Evolutionary conservation across 1,284 basidiomycete genomes (phyloP), one percentile per base, ranked within the genome.

Genomic region (Cutaneotrichosporon sp.): DNA sequence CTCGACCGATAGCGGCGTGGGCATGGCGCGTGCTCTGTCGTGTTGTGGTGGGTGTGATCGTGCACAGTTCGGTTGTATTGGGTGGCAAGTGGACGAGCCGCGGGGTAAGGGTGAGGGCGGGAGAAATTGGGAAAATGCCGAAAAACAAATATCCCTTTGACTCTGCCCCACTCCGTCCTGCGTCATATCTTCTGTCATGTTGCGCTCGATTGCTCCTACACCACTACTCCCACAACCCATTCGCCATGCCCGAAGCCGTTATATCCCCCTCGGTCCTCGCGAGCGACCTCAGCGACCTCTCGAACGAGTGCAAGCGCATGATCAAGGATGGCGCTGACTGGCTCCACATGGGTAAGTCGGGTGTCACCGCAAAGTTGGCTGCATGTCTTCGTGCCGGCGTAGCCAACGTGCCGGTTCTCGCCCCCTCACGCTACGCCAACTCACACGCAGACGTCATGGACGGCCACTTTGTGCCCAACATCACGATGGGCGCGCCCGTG

Each of bases 391-490:
- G n/a, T 17, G 38, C 26, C 26, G 26, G 10, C 26, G 7, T 10
- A 30, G 26, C 7, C 26, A 5, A 30, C 7, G 7, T 30, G 26
- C 26, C 26, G 26, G n/a, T n/a, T n/a, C n/a, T n/a, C n/a, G n/a
- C n/a, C n/a, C n/a, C n/a, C n/a, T n/a, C 39, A 22, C n/a, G 7
- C 39, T 13, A 41, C n/a, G 8, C 43, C 33, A 35, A 33, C 38
- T 42, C 10, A 49, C 17, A 1, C 17, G 20, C 70, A 93, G 91
- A 96, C 78, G 84, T 96, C 59, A 97, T 97, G 92, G 92, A 97
- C 71, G 92, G 90, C 88, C 90, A 98, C 76, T 99, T 99, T 70
- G 96, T 99, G 21, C 93, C 94, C 34, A 98, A 97, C 74, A 93
- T 97, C 74, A 93, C 92, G 18, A 90, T 94, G 85, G 91, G 91